Base-by-base conservation (phyloP, 176 grass and related monocot genomes). In the Phragmites australis region DNA sequence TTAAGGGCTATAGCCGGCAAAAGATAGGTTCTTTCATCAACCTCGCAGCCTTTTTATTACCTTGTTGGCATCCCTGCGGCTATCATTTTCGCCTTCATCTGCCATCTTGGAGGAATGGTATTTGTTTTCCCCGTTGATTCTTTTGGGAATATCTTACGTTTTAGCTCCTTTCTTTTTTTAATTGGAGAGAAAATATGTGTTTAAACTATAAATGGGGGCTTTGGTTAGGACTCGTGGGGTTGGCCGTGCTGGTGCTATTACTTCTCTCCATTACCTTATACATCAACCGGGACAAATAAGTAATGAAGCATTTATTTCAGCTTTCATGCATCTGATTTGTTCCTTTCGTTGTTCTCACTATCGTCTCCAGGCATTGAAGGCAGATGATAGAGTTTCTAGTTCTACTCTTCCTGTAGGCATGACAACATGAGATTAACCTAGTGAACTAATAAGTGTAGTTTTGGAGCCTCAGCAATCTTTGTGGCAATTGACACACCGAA, bases 311-410 rank as follows among this genome's bases (percentile, higher is more conserved):
- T n/a, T n/a, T n/a, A n/a, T 14, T 25, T 45, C 10, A 26, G 19
- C 23, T 68, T 30, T 21, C 10, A 21, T 25, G 11, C 4, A 15
- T 17, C 5, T 68, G 11, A 22, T 68, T 68, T 44, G n/a, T n/a
- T n/a, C n/a, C n/a, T n/a, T n/a, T n/a, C 1, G 3, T 44, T 16
- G 9, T 26, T 44, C 18, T 23, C 15, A 34, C 4, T 16, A 8
- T 32, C 7, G 21, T 45, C 42, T 45, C 19, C 42, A 68, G 65
- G 41, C 42, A 44, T 22, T 68, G 21, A 45, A 45, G 31, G 82
- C 90, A 2, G 83, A 75, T 29, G 78, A 86, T 17, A 85, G 90
- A 51, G 82, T 88, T 13, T 83, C 58, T n/a, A 80, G 32, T 44
- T 83, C 90, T 44, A 72, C 82, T 55, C 9, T 83, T 55, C 65